Conservation (phyloP, 1,284 basidiomycete genomes). For the Limonomyces culmigenus region DNA sequence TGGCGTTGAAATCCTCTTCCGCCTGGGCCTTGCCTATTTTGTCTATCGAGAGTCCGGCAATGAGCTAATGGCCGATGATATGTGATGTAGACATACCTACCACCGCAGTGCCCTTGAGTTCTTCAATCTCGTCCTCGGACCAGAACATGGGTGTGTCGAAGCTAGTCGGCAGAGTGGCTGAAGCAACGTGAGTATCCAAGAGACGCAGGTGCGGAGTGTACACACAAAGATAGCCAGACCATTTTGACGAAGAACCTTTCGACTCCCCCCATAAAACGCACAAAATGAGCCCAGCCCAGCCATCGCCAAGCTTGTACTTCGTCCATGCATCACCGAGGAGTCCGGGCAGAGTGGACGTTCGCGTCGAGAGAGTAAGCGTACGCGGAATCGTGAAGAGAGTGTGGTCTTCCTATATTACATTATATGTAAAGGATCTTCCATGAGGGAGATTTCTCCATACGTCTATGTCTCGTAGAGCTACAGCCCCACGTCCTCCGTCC, state of each 20-base stretch:
- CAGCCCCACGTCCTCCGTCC: no score
- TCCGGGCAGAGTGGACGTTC: constrained; percentile 50
- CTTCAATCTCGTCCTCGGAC: constrained; percentile 55
- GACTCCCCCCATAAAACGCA: constrained; percentile 92
- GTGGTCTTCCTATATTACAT: constrained; percentile 51
- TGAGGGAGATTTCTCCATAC: no score
- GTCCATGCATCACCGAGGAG: constrained; percentile 50
- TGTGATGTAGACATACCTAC: constrained; percentile 55
- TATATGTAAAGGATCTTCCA: no score
- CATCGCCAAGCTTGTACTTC: constrained; percentile 35
- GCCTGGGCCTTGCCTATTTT: constrained; percentile 82
- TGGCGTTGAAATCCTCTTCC: constrained; percentile 56
- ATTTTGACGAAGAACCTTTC: constrained; percentile 36
- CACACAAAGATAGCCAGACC: constrained; percentile 57
- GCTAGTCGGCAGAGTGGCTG: constrained; percentile 45
- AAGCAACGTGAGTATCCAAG: neutral
- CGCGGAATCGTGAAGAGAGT: constrained; percentile 78
- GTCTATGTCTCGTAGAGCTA: no score
- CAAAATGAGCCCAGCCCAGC: constrained; percentile 82
- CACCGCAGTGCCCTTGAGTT: constrained; percentile 74
- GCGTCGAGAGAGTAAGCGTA: constrained; percentile 59
- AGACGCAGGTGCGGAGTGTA: constrained; percentile 5
- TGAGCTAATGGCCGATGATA: neutral
- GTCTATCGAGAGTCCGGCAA: constrained; percentile 23
- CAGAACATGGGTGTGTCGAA: constrained; percentile 98